These are phyloP conservation scores for Tricholoma hemisulphureum DNA, from an alignment of 768 basidiomycete species.

Conservation along the genomic window DNA sequence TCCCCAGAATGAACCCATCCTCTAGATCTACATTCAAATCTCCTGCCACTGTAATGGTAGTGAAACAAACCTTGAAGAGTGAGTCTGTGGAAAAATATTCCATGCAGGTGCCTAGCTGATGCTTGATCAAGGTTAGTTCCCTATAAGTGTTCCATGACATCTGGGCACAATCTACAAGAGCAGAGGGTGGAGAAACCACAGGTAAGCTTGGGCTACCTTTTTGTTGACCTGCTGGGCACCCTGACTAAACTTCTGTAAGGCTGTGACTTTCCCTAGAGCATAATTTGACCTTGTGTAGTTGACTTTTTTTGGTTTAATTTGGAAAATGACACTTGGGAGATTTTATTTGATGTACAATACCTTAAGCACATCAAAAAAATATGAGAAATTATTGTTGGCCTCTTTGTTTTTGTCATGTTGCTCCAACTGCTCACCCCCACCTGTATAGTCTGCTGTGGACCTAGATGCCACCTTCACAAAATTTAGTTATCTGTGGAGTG, in stretches of 20 bases:
- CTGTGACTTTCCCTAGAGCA: too few species aligned
- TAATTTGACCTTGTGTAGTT: too few species aligned
- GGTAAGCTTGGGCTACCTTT: not conserved
- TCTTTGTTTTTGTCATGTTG: too few species aligned
- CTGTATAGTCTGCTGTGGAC: too few species aligned
- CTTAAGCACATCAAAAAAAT: too few species aligned
- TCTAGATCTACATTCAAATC: not conserved
- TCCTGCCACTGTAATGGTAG: not conserved
- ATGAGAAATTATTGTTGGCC: too few species aligned
- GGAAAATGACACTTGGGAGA: too few species aligned
- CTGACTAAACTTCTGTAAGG: not conserved
- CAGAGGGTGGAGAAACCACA: not conserved
- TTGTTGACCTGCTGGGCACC: not conserved
- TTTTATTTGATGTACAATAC: too few species aligned
- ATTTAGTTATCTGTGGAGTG: too few species aligned
- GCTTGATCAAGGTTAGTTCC: not conserved
- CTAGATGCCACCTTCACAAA: too few species aligned
- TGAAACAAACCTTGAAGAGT: not conserved
- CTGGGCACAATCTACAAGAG: not conserved
- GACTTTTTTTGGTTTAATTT: too few species aligned
- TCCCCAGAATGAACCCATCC: not conserved
- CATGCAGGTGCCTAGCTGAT: not conserved
- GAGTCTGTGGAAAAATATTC: not conserved
- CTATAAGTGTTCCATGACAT: not conserved
- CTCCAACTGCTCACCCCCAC: too few species aligned